Percentiles rank a stretch among this genome's conserved stretches.
These are phyloP conservation scores for Trichopus zeylanicus DNA, from an alignment of 116 monocot genomes.

Conservation along the genomic window DNA sequence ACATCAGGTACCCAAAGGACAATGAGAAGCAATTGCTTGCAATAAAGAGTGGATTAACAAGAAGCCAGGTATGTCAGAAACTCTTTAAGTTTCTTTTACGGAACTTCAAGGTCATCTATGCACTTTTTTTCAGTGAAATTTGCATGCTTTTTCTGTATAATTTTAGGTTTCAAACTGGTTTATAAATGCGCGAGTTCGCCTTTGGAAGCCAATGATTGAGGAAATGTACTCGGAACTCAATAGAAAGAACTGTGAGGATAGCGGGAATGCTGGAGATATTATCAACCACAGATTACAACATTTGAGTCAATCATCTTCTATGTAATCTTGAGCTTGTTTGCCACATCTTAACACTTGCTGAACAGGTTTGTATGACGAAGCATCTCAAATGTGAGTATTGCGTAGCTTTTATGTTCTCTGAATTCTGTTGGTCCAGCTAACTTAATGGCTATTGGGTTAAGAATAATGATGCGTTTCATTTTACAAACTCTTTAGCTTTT, in stretches of 20 bases:
- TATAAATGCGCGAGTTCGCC: constrained; percentile 91
- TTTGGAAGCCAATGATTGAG: constrained; percentile 98
- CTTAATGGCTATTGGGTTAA: too few relatives aligned
- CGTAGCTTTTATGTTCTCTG: too few relatives aligned
- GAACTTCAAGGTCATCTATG: too few relatives aligned
- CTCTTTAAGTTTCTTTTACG: not conserved
- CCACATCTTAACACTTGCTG: too few relatives aligned
- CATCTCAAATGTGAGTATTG: too few relatives aligned
- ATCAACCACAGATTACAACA: constrained; percentile 19
- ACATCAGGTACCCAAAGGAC: constrained; percentile 86
- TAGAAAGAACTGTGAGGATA: constrained; percentile 31
- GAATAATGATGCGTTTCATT: too few relatives aligned
- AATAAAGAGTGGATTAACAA: constrained; percentile 79
- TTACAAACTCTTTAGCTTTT: too few relatives aligned
- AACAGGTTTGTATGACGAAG: too few relatives aligned
- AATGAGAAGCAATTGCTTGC: constrained; percentile 92
- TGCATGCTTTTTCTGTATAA: not conserved
- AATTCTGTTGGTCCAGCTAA: too few relatives aligned
- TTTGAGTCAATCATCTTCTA: too few relatives aligned
- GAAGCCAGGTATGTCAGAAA: constrained; percentile 67
- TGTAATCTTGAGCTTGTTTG: too few relatives aligned
- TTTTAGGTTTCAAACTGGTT: constrained; percentile 90
- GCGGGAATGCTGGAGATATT: constrained; percentile 14
- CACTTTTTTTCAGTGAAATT: too few relatives aligned
- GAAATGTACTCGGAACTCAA: constrained; percentile 84